Percentiles rank a stretch among this genome's conserved stretches.
Evolutionary conservation across 331 rosid species (phyloP).

Genomic region (Arachis monticola): DNA sequence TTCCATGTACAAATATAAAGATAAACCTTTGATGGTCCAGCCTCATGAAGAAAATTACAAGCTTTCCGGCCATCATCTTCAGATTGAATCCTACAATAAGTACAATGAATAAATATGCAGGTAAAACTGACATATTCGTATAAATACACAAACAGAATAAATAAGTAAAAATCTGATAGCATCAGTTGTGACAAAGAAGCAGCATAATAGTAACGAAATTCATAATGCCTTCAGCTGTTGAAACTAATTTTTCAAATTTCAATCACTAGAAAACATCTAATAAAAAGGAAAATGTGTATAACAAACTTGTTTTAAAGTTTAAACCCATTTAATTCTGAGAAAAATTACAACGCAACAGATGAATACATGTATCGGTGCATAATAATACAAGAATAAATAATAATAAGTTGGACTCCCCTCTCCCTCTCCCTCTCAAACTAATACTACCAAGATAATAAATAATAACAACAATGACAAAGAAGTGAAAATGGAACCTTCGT

Average conservation of each 20-base stretch:
- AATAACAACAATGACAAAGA: not conserved
- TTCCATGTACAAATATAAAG: conserved; percentile 21
- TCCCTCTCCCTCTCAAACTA: conserved; percentile 1
- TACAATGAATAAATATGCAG: conserved; percentile 29
- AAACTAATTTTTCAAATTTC: conserved; percentile 17
- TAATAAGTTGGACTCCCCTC: not conserved
- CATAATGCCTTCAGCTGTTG: not conserved
- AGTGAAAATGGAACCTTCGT: conserved; percentile 4
- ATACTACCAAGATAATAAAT: not conserved
- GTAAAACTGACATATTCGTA: conserved; percentile 21
- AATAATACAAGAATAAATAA: too few species aligned
- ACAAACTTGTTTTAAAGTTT: not conserved
- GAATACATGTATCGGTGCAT: not conserved
- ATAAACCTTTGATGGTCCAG: conserved; percentile 83
- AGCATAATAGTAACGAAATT: not conserved
- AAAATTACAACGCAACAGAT: not conserved
- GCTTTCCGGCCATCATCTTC: conserved; percentile 81
- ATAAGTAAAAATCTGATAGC: not conserved
- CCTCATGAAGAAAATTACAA: conserved; percentile 79
- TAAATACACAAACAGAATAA: conserved; percentile 10
- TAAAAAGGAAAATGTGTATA: not conserved
- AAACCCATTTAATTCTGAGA: conserved; percentile 2
- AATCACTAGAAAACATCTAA: conserved; percentile 1
- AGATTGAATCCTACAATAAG: conserved; percentile 63
- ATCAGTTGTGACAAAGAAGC: not conserved